Conservation (phyloP, 1,139 yeast genomes). For the Kluyveromyces marxianus region DNA sequence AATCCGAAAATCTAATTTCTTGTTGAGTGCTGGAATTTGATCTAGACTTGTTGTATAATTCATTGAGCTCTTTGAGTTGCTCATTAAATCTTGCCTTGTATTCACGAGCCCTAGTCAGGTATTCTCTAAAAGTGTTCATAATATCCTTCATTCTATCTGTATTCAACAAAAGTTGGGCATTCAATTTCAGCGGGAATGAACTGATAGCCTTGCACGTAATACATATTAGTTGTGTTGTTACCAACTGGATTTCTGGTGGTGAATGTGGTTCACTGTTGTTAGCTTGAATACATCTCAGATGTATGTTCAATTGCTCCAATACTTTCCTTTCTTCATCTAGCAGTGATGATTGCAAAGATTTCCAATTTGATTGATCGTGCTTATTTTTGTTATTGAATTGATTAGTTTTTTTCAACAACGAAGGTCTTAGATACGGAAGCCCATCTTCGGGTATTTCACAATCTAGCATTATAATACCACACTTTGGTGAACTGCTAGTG, state of each 20-base stretch:
- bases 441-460: slow-evolving; percentile 23
- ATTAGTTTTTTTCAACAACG: slow-evolving; percentile 29
- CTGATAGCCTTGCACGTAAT: slow-evolving; percentile 28
- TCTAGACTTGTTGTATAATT: slow-evolving; percentile 15
- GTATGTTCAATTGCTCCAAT: slow-evolving; percentile 22
- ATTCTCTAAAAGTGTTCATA: slow-evolving; percentile 11
- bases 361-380: slow-evolving; percentile 27
- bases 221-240: slow-evolving; percentile 21
- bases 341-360: slow-evolving; percentile 18
- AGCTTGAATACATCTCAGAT: slow-evolving; percentile 25
- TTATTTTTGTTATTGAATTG: slow-evolving; percentile 20
- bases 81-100: slow-evolving; percentile 15
- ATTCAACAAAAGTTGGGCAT: slow-evolving; percentile 20
- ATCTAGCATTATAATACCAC: slow-evolving; percentile 21
- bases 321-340: slow-evolving; percentile 23
- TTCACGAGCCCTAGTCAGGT: slow-evolving; percentile 9
- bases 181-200: slow-evolving; percentile 30
- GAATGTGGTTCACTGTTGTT: slow-evolving; percentile 19
- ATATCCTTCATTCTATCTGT: slow-evolving; percentile 13
- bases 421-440: slow-evolving; percentile 33
- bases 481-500: slow-evolving; percentile 1
- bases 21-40: slow-evolving; percentile 7
- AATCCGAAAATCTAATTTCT: slow-evolving; percentile 20
- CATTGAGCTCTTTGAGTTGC: slow-evolving; percentile 14
- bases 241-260: slow-evolving; percentile 23